These are phyloP conservation scores for Russula earlei DNA, from an alignment of 768 basidiomycete genomes.

Conservation along the genomic window DNA sequence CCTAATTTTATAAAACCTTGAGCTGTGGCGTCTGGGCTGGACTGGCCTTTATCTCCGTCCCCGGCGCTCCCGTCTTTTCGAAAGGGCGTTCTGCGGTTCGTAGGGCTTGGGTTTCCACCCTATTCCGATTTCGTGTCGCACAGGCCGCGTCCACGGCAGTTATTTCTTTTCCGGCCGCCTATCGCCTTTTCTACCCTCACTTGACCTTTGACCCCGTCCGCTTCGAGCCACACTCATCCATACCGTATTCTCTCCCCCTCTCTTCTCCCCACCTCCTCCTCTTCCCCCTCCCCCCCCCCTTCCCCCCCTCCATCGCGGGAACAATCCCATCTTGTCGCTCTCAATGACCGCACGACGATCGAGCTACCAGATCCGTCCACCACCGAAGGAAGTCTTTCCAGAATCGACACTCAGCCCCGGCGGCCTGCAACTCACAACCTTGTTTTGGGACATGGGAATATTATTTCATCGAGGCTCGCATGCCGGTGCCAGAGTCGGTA, in stretches of 20 bases:
- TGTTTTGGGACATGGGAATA: slow-evolving; percentile 17
- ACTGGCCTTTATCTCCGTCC: slow-evolving; percentile 16
- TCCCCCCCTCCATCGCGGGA: background rate
- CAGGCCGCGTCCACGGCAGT: background rate
- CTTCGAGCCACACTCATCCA: background rate
- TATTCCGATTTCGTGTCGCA: slow-evolving; percentile 4
- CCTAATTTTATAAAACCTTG: slow-evolving; percentile 15
- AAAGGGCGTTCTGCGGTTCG: background rate
- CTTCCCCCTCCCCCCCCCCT: background rate
- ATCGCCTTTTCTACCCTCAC: background rate
- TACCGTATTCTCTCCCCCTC: background rate
- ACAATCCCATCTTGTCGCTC: background rate
- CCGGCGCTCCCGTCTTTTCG: slow-evolving; percentile 2
- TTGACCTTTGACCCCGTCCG: background rate
- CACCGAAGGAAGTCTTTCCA: slow-evolving; percentile 19
- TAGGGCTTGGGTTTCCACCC: slow-evolving; percentile 12
- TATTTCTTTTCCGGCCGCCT: background rate
- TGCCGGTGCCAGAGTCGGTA: slow-evolving; percentile 15
- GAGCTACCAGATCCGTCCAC: slow-evolving; percentile 14
- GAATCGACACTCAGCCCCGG: slow-evolving; percentile 18
- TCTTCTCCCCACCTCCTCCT: background rate
- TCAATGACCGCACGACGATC: slow-evolving; percentile 14
- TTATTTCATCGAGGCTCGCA: slow-evolving; percentile 17
- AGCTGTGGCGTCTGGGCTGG: slow-evolving; percentile 10
- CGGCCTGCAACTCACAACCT: slow-evolving; percentile 17